Percentiles rank a stretch among this genome's conserved stretches.
Evolutionary conservation across 2,329 filamentous ascomycete genomes (phyloP).

Genomic region (Phyllosticta paracitricarpa): DNA sequence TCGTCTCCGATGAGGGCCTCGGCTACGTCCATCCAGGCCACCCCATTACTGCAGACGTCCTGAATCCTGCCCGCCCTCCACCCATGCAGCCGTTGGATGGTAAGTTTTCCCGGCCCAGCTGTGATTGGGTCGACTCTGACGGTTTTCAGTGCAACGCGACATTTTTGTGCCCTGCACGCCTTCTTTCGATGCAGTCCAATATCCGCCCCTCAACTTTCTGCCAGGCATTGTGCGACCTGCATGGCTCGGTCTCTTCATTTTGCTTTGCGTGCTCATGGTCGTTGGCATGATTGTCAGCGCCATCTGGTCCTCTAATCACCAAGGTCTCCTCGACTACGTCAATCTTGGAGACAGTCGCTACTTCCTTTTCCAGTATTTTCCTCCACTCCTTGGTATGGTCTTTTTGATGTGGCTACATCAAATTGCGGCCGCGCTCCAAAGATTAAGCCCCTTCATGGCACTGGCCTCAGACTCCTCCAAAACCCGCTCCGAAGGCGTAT

Average conservation of each 20-base stretch:
- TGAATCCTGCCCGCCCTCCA: neutral
- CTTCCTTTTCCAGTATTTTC: constrained; percentile 78
- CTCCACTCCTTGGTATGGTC: constrained; percentile 62
- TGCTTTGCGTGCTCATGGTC: constrained; percentile 59
- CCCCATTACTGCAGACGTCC: neutral
- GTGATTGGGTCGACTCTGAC: neutral
- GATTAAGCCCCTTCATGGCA: constrained; percentile 67
- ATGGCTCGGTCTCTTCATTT: constrained; percentile 51
- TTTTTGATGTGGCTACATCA: constrained; percentile 70
- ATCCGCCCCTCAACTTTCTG: constrained; percentile 50
- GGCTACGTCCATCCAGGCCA: constrained; percentile 4
- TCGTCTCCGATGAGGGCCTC: constrained; percentile 30
- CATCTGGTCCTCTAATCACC: constrained; percentile 24
- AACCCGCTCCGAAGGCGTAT: constrained; percentile 53
- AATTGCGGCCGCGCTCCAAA: constrained; percentile 62
- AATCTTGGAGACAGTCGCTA: constrained; percentile 64
- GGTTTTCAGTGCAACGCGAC: constrained; percentile 12
- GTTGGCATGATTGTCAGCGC: constrained; percentile 63
- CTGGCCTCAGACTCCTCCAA: constrained; percentile 57
- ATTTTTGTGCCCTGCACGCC: constrained; percentile 24
- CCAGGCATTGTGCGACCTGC: constrained; percentile 60
- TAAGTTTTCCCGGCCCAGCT: neutral
- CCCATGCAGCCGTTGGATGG: constrained; percentile 2
- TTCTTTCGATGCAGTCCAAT: constrained; percentile 16
- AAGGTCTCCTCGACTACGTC: constrained; percentile 59